Conservation (phyloP, 129 eudicot genomes). For the Centrapalus pauciflorus region DNA sequence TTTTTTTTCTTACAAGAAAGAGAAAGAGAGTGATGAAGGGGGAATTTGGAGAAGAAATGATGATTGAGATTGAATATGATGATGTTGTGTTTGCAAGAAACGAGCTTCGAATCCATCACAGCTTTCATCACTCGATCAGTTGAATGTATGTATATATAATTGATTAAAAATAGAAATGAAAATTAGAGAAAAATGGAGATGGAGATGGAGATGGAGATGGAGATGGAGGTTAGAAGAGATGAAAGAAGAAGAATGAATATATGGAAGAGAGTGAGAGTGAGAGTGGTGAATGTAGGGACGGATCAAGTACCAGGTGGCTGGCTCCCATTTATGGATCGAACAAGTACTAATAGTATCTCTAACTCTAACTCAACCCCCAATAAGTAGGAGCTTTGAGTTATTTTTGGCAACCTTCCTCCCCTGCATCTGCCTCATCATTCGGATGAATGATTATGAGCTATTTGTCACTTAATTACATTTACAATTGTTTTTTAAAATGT, state of each 20-base stretch:
- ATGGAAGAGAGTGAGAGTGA: not conserved
- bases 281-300: not conserved
- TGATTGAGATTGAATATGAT: not conserved
- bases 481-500: too few species aligned
- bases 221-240: not conserved
- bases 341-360: too few species aligned
- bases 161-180: too few species aligned
- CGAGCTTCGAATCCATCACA: conserved; percentile 23
- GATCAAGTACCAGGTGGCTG: conserved; percentile 26
- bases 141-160: not conserved
- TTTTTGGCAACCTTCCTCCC: too few species aligned
- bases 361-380: too few species aligned
- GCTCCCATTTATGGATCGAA: conserved; percentile 21
- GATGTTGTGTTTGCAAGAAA: not conserved
- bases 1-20: not conserved
- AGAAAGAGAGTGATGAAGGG: conserved; percentile 12
- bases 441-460: too few species aligned
- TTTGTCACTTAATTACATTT: too few species aligned
- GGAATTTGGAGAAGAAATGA: not conserved
- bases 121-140: conserved; percentile 11
- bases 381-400: too few species aligned
- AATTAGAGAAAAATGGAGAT: not conserved
- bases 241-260: too few species aligned
- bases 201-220: not conserved
- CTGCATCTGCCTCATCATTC: too few species aligned